Conservation (phyloP, 148 eudicot species). For the Bassia scoparia region DNA sequence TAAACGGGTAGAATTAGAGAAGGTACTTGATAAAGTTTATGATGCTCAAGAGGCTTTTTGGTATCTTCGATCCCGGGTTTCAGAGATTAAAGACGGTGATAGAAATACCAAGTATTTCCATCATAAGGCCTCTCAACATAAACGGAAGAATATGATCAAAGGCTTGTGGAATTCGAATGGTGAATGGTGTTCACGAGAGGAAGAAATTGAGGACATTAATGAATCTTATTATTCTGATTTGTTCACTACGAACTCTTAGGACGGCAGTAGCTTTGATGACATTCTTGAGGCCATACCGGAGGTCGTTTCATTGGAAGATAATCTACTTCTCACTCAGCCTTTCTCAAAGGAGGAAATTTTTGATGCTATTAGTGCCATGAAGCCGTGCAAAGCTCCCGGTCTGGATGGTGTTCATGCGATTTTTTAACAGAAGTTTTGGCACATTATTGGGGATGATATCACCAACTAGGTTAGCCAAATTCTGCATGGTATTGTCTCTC, state of each 20-base stretch:
- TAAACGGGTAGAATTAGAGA: not conserved
- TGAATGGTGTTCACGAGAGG: not conserved
- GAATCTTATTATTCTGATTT: too few species aligned
- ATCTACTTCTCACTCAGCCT: not conserved
- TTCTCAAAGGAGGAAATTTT: not conserved
- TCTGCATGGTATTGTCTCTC: not conserved
- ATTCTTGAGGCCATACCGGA: not conserved
- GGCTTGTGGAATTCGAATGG: not conserved
- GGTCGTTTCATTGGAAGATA: too few species aligned
- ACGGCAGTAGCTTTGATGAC: too few species aligned
- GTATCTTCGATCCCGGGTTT: not conserved
- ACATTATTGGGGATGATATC: not conserved
- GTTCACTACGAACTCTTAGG: not conserved
- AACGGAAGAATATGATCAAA: not conserved
- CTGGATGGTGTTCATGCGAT: not conserved
- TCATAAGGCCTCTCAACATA: too few species aligned
- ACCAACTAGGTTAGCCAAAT: not conserved
- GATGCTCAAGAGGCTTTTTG: not conserved
- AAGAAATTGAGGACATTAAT: not conserved
- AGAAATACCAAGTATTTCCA: too few species aligned
- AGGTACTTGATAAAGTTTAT: not conserved
- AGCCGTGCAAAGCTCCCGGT: too few species aligned
- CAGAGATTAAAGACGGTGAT: not conserved
- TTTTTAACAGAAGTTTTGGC: not conserved
- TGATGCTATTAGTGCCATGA: not conserved